Percentiles rank a stretch among this genome's conserved stretches.
Evolutionary conservation across 106 monocot genomes (phyloP).

Genomic region (Dioscorea dumetorum): DNA sequence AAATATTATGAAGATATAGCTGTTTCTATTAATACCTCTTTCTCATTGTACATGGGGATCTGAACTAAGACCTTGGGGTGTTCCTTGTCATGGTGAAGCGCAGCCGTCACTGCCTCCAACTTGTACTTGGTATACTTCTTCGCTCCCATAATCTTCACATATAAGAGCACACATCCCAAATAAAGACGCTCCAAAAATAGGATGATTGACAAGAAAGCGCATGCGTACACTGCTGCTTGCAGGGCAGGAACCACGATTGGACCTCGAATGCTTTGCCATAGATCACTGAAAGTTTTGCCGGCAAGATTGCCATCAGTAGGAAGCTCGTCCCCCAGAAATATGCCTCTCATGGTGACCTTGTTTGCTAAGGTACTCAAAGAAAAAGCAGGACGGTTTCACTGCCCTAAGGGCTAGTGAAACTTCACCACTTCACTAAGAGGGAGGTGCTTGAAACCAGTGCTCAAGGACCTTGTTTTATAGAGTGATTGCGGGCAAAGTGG

Average conservation of each 20-base stretch:
- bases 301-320: background rate
- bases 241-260: constrained; percentile 22
- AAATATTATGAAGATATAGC: background rate
- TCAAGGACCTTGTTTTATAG: background rate
- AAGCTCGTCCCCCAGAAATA: background rate
- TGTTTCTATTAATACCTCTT: constrained; percentile 28
- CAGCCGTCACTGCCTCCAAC: constrained; percentile 21
- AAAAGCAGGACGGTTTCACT: background rate
- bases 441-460: background rate
- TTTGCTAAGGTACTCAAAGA: background rate
- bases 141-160: constrained; percentile 33
- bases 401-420: background rate
- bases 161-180: constrained; percentile 46
- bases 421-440: background rate
- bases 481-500: background rate
- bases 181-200: constrained; percentile 50
- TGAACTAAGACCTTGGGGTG: constrained; percentile 54
- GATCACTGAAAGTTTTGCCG: constrained; percentile 2
- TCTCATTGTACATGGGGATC: constrained; percentile 65
- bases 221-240: constrained; percentile 31
- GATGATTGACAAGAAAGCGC: constrained; percentile 50
- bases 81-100: constrained; percentile 18
- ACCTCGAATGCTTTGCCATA: constrained; percentile 9
- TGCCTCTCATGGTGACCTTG: constrained; percentile 14
- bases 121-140: constrained; percentile 47